Base-by-base conservation (phyloP, 306 rosid species). In the Abrus precatorius region DNA sequence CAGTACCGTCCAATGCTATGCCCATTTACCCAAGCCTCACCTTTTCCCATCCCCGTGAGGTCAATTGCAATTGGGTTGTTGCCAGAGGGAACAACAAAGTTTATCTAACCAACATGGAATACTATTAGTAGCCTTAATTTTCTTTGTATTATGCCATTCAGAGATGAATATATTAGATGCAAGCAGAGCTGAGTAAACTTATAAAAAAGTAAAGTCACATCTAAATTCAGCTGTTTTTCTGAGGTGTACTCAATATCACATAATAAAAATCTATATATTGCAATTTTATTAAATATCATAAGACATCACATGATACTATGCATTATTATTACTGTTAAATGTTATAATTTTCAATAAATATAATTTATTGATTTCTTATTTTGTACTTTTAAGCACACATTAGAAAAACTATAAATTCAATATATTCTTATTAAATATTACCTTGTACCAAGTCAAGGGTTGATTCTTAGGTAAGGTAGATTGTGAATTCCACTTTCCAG, bases 11-110 rank as follows among this genome's bases (percentile, higher is more conserved):
- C 99, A 13, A 95, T 95, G 88, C 99, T 95, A 63, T 93, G 92
- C 57, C 98, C 99, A 34, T 95, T 95, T 77, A 95, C 92, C 99
- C 99, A 95, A 38, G 98, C 98, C 85, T 89, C 97, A 2, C 99
- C 99, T 75, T 95, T 95, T 52, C 99, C 99, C 95, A 93, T 69
- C 67, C 98, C 97, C 9, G 89, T 86, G 83, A 95, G 87, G 87
- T 95, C 97, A 78, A 95, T 54, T 50, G 97, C 97, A 73, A 95
- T 91, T 41, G 97, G 97, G 52, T 90, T 82, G 72, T 55, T 85
- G 53, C 97, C 95, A 43, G 86, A 75, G 57, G 97, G 97, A n/a
- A 95, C 78, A 65, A 43, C 82, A 53, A 95, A 91, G 59, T 74
- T 86, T 76, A 90, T 89, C 99, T 95, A 89, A 48, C 44, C 76